phyloP scores from a whole-genome alignment of 352 stramenopile species.

The Phytophthora colocasiae region DNA sequence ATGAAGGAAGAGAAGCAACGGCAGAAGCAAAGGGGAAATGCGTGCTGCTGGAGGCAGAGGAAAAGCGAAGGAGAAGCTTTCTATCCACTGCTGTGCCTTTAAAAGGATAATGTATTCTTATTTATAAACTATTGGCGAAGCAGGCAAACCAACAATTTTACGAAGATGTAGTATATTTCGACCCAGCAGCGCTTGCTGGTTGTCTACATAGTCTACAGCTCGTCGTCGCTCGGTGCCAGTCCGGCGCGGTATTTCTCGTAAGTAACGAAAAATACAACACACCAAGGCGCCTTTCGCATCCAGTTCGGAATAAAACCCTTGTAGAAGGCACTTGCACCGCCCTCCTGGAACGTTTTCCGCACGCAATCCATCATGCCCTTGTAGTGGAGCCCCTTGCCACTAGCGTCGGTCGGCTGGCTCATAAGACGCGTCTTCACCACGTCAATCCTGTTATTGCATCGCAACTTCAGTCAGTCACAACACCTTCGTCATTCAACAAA shows the following conservation, averaged over 20 bases:
- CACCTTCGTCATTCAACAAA: not conserved
- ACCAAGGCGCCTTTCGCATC: constrained; percentile 90
- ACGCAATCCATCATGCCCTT: constrained; percentile 77
- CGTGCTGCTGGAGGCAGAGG: constrained; percentile 11
- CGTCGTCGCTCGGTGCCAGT: constrained; percentile 38
- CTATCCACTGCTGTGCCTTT: constrained; percentile 32
- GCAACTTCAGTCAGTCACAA: constrained; percentile 11
- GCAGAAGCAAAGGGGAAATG: constrained; percentile 11
- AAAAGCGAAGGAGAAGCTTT: constrained; percentile 31
- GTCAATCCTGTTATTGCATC: constrained; percentile 59
- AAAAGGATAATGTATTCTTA: constrained; percentile 47
- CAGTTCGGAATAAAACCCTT: constrained; percentile 90
- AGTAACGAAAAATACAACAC: constrained; percentile 87
- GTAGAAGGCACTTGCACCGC: constrained; percentile 78
- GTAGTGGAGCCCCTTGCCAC: constrained; percentile 65
- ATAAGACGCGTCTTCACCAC: constrained; percentile 89
- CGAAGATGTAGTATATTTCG: constrained; percentile 4
- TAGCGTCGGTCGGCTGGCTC: constrained; percentile 72
- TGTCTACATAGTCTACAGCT: constrained; percentile 33
- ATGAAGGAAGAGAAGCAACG: constrained; percentile 15
- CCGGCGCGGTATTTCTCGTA: constrained; percentile 82
- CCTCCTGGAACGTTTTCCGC: constrained; percentile 71
- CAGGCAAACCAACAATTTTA: constrained; percentile 19
- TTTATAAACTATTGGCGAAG: constrained; percentile 35
- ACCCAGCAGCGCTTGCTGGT: constrained; percentile 38